phyloP scores from a whole-genome alignment of 2,329 filamentous ascomycete genomes.

The Truncatella angustata region DNA sequence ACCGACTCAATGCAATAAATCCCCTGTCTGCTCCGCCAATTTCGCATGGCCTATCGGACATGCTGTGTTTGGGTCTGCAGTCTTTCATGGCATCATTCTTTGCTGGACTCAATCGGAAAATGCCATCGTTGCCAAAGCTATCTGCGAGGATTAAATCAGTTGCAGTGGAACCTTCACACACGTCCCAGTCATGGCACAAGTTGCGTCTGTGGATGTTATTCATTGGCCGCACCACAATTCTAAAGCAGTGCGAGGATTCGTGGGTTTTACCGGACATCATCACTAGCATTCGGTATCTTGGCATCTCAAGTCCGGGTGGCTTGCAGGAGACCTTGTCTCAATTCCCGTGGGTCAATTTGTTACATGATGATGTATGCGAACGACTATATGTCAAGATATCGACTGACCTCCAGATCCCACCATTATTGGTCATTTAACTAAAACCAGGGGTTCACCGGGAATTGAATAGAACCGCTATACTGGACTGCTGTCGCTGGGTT shows the following conservation, averaged over 20 bases:
- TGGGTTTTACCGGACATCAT: neutral
- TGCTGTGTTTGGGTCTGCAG: slow-evolving; percentile 23
- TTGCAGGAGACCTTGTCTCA: neutral
- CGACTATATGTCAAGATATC: neutral
- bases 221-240: slow-evolving; percentile 5
- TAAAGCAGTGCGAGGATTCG: neutral
- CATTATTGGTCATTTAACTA: neutral
- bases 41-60: slow-evolving; percentile 11
- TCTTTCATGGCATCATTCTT: slow-evolving; percentile 25
- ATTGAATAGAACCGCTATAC: neutral
- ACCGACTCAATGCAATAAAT: slow-evolving; percentile 22
- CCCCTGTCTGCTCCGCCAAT: slow-evolving; percentile 3
- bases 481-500: slow-evolving; percentile 30
- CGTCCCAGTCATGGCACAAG: slow-evolving; percentile 9
- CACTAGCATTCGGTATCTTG: neutral
- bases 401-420: neutral
- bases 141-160: slow-evolving; percentile 5
- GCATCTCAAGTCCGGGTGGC: neutral
- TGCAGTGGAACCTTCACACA: neutral
- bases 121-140: slow-evolving; percentile 14
- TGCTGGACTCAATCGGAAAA: slow-evolving; percentile 10
- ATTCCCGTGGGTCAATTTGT: neutral
- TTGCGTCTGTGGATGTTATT: slow-evolving; percentile 21
- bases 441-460: no score
- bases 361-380: neutral